Evolutionary conservation across 345 rosid species (phyloP).

Genomic region (Arabidopsis suecica): DNA sequence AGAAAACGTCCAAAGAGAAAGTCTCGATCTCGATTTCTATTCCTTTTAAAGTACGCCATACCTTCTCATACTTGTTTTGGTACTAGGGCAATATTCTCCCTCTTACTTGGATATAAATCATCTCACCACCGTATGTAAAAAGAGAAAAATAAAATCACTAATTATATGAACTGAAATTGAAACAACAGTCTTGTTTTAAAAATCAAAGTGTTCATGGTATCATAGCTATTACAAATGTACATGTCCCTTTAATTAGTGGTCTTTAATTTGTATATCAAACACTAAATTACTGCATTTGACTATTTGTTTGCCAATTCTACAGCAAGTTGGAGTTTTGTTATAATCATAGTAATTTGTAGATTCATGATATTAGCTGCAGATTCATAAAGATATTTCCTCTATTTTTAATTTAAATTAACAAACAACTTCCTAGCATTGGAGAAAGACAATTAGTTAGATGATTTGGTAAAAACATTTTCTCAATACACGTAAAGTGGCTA

Average conservation of each 20-base stretch:
- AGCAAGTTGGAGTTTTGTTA: slow-evolving; percentile 26
- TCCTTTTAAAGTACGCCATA: background rate
- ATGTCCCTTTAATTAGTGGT: background rate
- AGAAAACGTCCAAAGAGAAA: background rate
- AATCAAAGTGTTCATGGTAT: background rate
- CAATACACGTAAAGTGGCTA: slow-evolving; percentile 18
- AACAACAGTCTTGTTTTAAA: background rate
- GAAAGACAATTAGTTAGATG: slow-evolving; percentile 12
- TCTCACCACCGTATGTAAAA: background rate
- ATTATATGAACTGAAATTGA: background rate
- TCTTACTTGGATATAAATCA: background rate
- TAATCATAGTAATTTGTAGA: background rate
- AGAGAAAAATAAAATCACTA: no score
- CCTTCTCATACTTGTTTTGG: background rate
- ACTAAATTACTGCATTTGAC: background rate
- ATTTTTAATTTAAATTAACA: background rate
- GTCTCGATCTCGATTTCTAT: background rate
- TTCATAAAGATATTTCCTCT: slow-evolving; percentile 16
- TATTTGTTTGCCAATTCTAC: no score
- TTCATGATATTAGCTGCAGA: slow-evolving; percentile 20
- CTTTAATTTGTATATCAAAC: background rate
- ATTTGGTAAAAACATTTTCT: slow-evolving; percentile 24
- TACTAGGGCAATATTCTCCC: background rate
- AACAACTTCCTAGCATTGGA: background rate
- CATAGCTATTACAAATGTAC: background rate